These are phyloP conservation scores for Colletotrichum sp. DNA, from an alignment of 2,329 filamentous ascomycete species.

Conservation along the genomic window DNA sequence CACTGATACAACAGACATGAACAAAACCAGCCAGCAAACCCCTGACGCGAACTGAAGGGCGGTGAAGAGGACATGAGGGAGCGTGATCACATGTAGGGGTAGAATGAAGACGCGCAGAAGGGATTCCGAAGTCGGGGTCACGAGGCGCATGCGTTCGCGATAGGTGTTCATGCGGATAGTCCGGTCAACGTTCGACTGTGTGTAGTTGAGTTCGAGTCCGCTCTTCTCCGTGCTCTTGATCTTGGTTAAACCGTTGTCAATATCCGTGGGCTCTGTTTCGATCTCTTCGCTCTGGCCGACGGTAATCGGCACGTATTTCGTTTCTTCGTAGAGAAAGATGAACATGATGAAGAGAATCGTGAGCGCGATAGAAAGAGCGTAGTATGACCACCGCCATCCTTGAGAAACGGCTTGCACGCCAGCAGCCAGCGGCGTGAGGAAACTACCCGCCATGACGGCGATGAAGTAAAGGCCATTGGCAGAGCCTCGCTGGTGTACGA, in stretches of 20 bases:
- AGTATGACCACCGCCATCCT: constrained; percentile 36
- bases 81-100: constrained; percentile 4
- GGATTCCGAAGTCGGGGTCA: constrained; percentile 21
- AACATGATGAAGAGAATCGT: constrained; percentile 27
- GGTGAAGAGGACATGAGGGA: constrained; percentile 40
- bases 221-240: not conserved
- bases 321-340: constrained; percentile 30
- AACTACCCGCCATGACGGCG: constrained; percentile 31
- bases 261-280: not conserved
- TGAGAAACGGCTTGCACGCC: constrained; percentile 28
- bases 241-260: not conserved
- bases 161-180: constrained; percentile 19
- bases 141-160: constrained; percentile 25
- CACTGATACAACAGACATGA: constrained; percentile 32
- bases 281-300: constrained; percentile 18
- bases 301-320: constrained; percentile 29
- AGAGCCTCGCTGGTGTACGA: constrained; percentile 32
- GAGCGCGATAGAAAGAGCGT: constrained; percentile 25
- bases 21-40: constrained; percentile 40
- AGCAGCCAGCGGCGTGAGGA: constrained; percentile 29
- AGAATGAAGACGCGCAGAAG: constrained; percentile 20
- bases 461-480: constrained; percentile 36
- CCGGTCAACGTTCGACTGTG: not conserved
- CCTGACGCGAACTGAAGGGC: constrained; percentile 43
- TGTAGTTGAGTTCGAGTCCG: not conserved